Conservation (phyloP, 345 rosid species). For the Sapria himalayana region DNA sequence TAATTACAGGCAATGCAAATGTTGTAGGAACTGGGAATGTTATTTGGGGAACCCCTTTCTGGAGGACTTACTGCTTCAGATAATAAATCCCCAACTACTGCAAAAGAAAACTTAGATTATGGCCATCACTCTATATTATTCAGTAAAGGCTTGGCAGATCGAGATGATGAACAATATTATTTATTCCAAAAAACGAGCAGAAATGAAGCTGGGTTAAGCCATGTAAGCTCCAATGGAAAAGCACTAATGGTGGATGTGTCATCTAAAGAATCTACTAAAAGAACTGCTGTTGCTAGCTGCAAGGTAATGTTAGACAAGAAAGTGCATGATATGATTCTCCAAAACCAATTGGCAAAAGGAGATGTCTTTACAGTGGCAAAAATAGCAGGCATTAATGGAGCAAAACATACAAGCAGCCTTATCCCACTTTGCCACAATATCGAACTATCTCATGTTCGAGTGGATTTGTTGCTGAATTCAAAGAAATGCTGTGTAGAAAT, state of each 20-base stretch:
- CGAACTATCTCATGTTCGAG: slow-evolving; percentile 35
- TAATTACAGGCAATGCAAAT: no score
- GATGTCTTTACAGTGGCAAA: slow-evolving; percentile 87
- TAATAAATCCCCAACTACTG: slow-evolving; percentile 7
- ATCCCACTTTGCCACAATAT: slow-evolving; percentile 86
- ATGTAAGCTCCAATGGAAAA: slow-evolving; percentile 39
- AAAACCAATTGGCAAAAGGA: slow-evolving; percentile 77
- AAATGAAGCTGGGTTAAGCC: slow-evolving; percentile 24
- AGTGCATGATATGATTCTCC: slow-evolving; percentile 60
- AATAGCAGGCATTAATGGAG: slow-evolving; percentile 76
- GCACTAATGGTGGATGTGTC: slow-evolving; percentile 96
- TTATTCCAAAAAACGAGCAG: slow-evolving; percentile 2
- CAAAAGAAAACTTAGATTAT: slow-evolving; percentile 13
- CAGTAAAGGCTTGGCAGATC: neutral
- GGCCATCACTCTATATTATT: neutral
- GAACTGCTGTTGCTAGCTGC: slow-evolving; percentile 64
- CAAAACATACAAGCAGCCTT: slow-evolving; percentile 68
- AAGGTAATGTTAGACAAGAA: slow-evolving; percentile 48
- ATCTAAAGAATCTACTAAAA: slow-evolving; percentile 33
- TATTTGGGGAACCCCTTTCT: slow-evolving; percentile 54
- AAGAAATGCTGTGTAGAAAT: slow-evolving; percentile 45
- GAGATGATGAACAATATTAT: neutral
- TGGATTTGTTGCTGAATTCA: slow-evolving; percentile 43
- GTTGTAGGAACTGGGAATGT: slow-evolving; percentile 59
- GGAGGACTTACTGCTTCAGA: slow-evolving; percentile 22